These are phyloP conservation scores for Arthrobotrys sinensis DNA, from an alignment of 2,329 filamentous ascomycete genomes.

Conservation along the genomic window DNA sequence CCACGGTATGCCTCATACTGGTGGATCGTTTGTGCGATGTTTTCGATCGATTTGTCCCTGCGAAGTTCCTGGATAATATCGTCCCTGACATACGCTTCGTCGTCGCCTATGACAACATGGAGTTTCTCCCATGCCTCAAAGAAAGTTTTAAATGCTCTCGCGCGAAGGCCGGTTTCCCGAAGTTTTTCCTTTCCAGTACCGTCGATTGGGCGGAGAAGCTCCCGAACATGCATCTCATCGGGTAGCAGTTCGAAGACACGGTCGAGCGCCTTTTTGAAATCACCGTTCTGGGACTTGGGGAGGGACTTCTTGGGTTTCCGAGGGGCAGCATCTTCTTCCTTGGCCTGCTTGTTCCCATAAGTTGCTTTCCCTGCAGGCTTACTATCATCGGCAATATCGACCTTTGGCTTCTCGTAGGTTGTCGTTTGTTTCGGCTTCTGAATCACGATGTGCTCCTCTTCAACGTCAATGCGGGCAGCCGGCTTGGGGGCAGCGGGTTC, in stretches of 20 bases:
- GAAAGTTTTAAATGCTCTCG: conserved; percentile 68
- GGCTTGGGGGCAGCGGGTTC: conserved; percentile 20
- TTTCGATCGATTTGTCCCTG: conserved; percentile 62
- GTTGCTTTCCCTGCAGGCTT: conserved; percentile 51
- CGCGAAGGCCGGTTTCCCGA: conserved; percentile 68
- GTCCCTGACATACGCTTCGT: conserved; percentile 67
- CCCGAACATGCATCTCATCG: conserved; percentile 66
- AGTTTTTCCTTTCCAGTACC: conserved; percentile 68
- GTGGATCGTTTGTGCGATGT: conserved; percentile 66
- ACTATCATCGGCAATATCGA: conserved; percentile 26
- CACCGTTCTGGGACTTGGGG: conserved; percentile 12
- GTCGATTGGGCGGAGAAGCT: conserved; percentile 67
- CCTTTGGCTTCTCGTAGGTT: conserved; percentile 38
- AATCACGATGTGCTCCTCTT: conserved; percentile 40
- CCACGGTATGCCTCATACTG: conserved; percentile 69
- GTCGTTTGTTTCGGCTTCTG: conserved; percentile 54
- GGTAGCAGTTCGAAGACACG: conserved; percentile 65
- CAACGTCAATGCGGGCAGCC: conserved; percentile 7
- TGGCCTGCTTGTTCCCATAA: conserved; percentile 35
- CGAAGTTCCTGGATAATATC: conserved; percentile 68
- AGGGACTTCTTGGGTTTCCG: conserved; percentile 4
- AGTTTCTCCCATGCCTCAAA: conserved; percentile 68
- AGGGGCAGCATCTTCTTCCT: conserved; percentile 6
- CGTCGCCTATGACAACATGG: conserved; percentile 66
- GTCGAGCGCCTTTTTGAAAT: conserved; percentile 63